Conservation (phyloP, 805 yeast genomes). For the Zygotorulaspora danielsina region DNA sequence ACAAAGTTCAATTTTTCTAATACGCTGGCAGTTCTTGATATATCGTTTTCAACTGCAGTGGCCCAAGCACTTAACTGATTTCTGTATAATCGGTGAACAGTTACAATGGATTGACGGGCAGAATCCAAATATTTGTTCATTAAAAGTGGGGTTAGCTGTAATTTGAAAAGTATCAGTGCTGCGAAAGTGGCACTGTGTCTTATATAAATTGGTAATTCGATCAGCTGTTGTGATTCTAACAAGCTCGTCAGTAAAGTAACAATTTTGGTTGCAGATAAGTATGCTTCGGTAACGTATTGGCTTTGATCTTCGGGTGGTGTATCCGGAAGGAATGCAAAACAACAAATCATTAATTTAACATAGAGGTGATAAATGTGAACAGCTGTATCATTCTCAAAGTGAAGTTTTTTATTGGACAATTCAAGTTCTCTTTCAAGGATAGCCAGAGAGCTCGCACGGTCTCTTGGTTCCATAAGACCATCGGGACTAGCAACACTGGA, state of each 20-base stretch:
- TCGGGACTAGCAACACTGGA: constrained; percentile 79
- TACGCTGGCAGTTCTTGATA: constrained; percentile 85
- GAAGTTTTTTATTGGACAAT: constrained; percentile 59
- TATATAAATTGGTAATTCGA: constrained; percentile 80
- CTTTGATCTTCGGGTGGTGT: constrained; percentile 85
- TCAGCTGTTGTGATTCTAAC: constrained; percentile 62
- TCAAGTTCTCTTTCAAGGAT: constrained; percentile 76
- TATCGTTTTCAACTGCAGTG: constrained; percentile 75
- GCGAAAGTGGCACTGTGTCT: constrained; percentile 83
- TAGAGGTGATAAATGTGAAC: constrained; percentile 77
- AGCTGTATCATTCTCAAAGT: constrained; percentile 57
- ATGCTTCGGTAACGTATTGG: constrained; percentile 76
- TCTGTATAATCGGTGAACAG: constrained; percentile 82
- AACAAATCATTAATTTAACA: constrained; percentile 74
- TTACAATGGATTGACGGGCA: constrained; percentile 88
- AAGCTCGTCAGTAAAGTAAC: constrained; percentile 72
- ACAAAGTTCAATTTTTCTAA: constrained; percentile 85
- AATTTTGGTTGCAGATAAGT: constrained; percentile 72
- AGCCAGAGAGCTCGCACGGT: constrained; percentile 75
- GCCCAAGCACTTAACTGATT: constrained; percentile 91
- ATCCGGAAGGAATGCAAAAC: constrained; percentile 87
- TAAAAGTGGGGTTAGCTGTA: constrained; percentile 73
- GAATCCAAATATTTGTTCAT: constrained; percentile 69
- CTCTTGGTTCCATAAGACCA: constrained; percentile 79
- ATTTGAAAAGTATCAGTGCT: constrained; percentile 71